Percentiles rank a stretch among this genome's conserved stretches.
phyloP scores from a whole-genome alignment of 2,329 filamentous ascomycete genomes.

The Trichothecium sympodiale region DNA sequence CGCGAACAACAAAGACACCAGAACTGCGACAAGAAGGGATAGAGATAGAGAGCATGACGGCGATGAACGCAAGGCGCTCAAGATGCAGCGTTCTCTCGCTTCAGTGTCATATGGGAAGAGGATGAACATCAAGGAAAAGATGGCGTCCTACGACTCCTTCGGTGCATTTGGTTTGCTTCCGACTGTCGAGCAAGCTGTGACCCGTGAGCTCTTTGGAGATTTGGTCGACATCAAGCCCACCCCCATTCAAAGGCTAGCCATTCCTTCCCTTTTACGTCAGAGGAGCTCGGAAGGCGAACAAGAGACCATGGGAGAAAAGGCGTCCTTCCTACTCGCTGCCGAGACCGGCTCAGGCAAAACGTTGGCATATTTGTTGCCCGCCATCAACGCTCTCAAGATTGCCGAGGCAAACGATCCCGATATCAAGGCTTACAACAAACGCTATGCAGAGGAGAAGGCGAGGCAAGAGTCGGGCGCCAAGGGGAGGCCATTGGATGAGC shows the following conservation, averaged over 20 bases:
- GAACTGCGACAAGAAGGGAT: slow-evolving; percentile 23
- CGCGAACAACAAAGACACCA: slow-evolving; percentile 9
- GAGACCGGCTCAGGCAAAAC: slow-evolving; percentile 98
- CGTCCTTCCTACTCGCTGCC: slow-evolving; percentile 69
- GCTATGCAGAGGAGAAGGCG: slow-evolving; percentile 42
- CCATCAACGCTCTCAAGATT: slow-evolving; percentile 74
- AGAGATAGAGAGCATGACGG: slow-evolving; percentile 3
- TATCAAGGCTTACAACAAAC: slow-evolving; percentile 45
- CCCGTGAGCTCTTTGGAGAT: slow-evolving; percentile 61
- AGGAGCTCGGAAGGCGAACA: slow-evolving; percentile 8
- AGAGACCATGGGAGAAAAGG: slow-evolving; percentile 27
- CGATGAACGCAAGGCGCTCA: slow-evolving; percentile 61
- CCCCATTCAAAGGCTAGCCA: slow-evolving; percentile 79
- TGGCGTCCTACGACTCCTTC: slow-evolving; percentile 64
- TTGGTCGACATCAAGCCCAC: slow-evolving; percentile 72
- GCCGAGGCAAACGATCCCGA: slow-evolving; percentile 52
- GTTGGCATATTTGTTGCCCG: slow-evolving; percentile 78
- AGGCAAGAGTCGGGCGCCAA: slow-evolving; percentile 45
- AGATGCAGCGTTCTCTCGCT: slow-evolving; percentile 79
- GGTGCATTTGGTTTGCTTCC: slow-evolving; percentile 70
- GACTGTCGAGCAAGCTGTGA: slow-evolving; percentile 57
- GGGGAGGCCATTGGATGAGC: slow-evolving; percentile 55
- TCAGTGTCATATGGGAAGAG: slow-evolving; percentile 65
- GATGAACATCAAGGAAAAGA: slow-evolving; percentile 38
- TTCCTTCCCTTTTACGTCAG: slow-evolving; percentile 65